Base-by-base conservation (phyloP, 2,329 filamentous ascomycete genomes). In the Trichoderma simmonsii region DNA sequence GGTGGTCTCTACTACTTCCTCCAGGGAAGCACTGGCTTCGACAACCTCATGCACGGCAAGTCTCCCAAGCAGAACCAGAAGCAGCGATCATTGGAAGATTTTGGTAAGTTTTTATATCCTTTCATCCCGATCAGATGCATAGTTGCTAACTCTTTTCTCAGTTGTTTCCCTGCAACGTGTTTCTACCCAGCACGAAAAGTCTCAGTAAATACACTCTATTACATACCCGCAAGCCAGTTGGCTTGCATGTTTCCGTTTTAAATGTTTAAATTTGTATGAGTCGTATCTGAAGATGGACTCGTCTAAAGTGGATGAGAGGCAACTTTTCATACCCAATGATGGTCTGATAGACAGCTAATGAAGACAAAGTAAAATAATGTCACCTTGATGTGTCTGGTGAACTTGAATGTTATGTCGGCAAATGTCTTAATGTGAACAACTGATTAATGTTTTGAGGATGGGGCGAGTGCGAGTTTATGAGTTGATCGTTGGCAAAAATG, bases 31-130 rank as follows among this genome's bases (percentile, higher is more conserved):
- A 83, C 88, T 74, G 91, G 91, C 74, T 97, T 97, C 82, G 93
- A 97, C 84, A 95, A 96, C 85, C 87, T 97, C 75, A 96, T 97
- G 92, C 93, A 97, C 85, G 93, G 93, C 80, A 95, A 95, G 86
- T 92, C 90, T 74, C 89, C 90, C 76, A 94, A 94, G 87, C 90
- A 91, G 82, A 91, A 90, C 84, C 88, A 91, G 83, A 95, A 93
- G 88, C 93, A 95, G 85, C 88, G 93, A 77, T 93, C 91, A 60
- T 87, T 95, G 75, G 94, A 97, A 86, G 93, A 97, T 85, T 97
- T 97, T 79, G 90, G 92, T 94, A 90, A 88, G 91, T 87, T 74
- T 73, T n/a, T 24, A 32, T 15, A 30, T 43, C n/a, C 21, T n/a
- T 43, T 30, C n/a, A 28, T 14, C 61, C 61, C 8, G 6, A n/a